Base-by-base conservation (phyloP, 1,284 basidiomycete species). In the Trametes pubescens region DNA sequence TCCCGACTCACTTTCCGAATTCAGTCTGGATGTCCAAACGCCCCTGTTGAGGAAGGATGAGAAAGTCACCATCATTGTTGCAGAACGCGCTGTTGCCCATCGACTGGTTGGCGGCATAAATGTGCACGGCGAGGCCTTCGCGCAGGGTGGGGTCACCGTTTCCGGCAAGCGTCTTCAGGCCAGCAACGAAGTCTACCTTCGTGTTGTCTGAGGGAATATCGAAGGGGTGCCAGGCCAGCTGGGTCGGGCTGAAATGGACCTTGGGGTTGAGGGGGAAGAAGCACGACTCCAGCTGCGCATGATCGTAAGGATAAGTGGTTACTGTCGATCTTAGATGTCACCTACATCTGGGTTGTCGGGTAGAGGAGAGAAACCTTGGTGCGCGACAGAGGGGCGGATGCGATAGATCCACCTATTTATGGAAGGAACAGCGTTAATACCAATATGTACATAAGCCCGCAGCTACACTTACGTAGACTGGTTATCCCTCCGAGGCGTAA, bases 1-100 rank as follows among this genome's bases (percentile, higher is more conserved):
- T 26, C 24, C 13, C 10, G 13, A 35, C 84, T 69, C 67, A 87
- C 84, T 81, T 84, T 61, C 89, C 89, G 65, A 89, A 84, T 75
- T 92, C 89, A 4, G 89, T 91, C 74, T 87, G 86, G 57, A 92
- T 83, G 72, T 90, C 86, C 64, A 91, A 74, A 26, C 87, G 80
- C 13, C 88, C 89, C 69, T 85, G 81, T 72, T 89, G 84, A 5
- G 89, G 89, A 7, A 91, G 77, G 67, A 92, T 86, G 68, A 91
- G 75, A 77, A 90, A 83, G 75, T 91, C 88, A 4, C 89, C 89
- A 69, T 91, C 89, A 51, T 82, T 86, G 72, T 89, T 89, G 72
- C 84, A 84, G 74, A 90, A 88, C 10, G 88, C 87, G 67, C 79
- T 82, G 57, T 84, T 86, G 38, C 79, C 82, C 90, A 92, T 92